Percentiles rank a stretch among this genome's conserved stretches.
Conservation (phyloP, 2,329 filamentous ascomycete species). For the Colletotrichum liaoningense region DNA sequence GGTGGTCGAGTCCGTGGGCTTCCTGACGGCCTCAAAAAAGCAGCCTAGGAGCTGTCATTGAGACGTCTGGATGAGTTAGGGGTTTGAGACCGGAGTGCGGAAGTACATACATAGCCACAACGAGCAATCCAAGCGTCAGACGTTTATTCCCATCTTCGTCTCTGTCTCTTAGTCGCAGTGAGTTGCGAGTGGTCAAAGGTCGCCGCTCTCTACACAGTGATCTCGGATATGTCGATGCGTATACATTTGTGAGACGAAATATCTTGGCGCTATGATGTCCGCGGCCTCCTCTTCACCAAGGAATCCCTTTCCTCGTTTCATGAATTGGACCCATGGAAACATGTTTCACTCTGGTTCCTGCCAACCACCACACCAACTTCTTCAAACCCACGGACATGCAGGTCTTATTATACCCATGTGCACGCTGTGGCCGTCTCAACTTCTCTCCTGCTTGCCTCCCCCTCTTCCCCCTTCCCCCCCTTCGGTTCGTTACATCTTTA, state of each 20-base stretch:
- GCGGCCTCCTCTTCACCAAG: background rate
- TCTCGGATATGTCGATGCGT: background rate
- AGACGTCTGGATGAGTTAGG: background rate
- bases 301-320: constrained; percentile 13
- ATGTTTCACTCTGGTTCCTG: constrained; percentile 27
- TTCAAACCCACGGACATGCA: background rate
- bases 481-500: too few relatives aligned
- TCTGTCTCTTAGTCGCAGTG: background rate
- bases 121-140: constrained; percentile 20
- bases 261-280: constrained; percentile 24
- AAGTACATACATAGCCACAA: constrained; percentile 22
- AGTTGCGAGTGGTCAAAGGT: background rate
- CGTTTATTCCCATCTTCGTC: background rate
- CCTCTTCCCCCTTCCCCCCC: too few relatives aligned
- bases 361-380: background rate
- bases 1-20: background rate
- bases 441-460: background rate
- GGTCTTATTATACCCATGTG: background rate
- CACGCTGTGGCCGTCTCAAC: constrained; percentile 5
- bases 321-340: constrained; percentile 23
- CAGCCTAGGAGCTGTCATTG: background rate
- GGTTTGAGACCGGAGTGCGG: constrained; percentile 6
- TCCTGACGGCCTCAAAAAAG: background rate
- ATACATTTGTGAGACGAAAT: background rate
- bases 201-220: background rate